Conservation (phyloP, 2,329 filamentous ascomycete genomes). For the Nemania sp. region DNA sequence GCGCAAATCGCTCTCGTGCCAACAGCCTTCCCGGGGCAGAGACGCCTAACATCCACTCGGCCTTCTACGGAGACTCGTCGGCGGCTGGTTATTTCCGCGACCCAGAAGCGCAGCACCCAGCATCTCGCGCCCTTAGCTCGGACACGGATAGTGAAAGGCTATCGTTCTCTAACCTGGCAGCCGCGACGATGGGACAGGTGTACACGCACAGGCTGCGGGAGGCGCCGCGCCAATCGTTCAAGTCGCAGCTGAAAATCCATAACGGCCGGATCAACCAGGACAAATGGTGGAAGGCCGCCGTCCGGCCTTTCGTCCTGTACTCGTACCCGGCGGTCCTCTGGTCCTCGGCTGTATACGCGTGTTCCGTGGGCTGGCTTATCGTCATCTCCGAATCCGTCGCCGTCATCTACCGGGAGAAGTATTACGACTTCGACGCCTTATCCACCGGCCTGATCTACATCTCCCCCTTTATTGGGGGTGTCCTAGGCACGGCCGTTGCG, state of each 20-base stretch:
- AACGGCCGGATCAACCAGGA: constrained; percentile 83
- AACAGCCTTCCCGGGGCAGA: constrained; percentile 46
- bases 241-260: constrained; percentile 79
- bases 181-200: constrained; percentile 53
- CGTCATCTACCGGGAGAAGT: constrained; percentile 77
- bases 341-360: constrained; percentile 85
- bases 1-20: constrained; percentile 9
- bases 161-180: constrained; percentile 52
- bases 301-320: constrained; percentile 86
- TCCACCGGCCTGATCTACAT: constrained; percentile 89
- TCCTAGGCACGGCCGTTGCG: constrained; percentile 91
- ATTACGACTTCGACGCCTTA: constrained; percentile 84
- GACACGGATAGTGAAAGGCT: constrained; percentile 59
- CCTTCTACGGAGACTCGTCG: constrained; percentile 48
- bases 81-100: constrained; percentile 36
- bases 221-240: constrained; percentile 76
- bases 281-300: constrained; percentile 80
- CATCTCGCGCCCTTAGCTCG: constrained; percentile 29
- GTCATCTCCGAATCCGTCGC: constrained; percentile 91
- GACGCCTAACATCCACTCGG: constrained; percentile 55
- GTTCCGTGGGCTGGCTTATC: constrained; percentile 94
- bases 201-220: constrained; percentile 80
- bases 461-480: constrained; percentile 87
- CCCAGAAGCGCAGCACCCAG: constrained; percentile 34
- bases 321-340: constrained; percentile 90